Evolutionary conservation across 179 eudicot species (phyloP), one percentile per base, ranked within the genome.

Genomic region (Actinidia arguta): DNA sequence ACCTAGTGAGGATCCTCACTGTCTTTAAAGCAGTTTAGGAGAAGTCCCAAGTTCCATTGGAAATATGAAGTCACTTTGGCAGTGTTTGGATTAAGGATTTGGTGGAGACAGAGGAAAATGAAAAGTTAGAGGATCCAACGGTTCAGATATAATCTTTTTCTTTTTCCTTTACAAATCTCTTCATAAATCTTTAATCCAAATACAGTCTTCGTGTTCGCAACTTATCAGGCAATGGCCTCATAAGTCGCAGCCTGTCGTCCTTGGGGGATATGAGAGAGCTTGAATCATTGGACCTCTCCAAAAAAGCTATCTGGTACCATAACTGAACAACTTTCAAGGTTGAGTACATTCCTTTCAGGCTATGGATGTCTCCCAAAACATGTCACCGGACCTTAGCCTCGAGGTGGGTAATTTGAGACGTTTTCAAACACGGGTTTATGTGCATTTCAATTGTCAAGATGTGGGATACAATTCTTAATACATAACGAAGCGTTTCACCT

Each of bases 21-120:
- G 47, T 50, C 51, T 69, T 80, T 55, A 70, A 47, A 54, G 64
- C 63, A 13, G 68, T 80, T 46, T n/a, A n/a, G n/a, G n/a, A n/a
- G n/a, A n/a, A n/a, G n/a, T n/a, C n/a, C n/a, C n/a, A n/a, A n/a
- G n/a, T n/a, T n/a, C n/a, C n/a, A n/a, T n/a, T n/a, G n/a, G n/a
- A n/a, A n/a, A n/a, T n/a, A n/a, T n/a, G n/a, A n/a, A n/a, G n/a
- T n/a, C n/a, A n/a, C n/a, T n/a, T n/a, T n/a, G n/a, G n/a, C n/a
- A n/a, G n/a, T n/a, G n/a, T n/a, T n/a, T n/a, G n/a, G n/a, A n/a
- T n/a, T n/a, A n/a, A n/a, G n/a, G n/a, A n/a, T n/a, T n/a, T n/a
- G n/a, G n/a, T n/a, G n/a, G n/a, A n/a, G n/a, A n/a, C n/a, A n/a
- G n/a, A n/a, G n/a, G n/a, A n/a, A n/a, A n/a, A n/a, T n/a, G n/a